Percentiles rank a stretch among this genome's conserved stretches.
Evolutionary conservation across 768 basidiomycete species (phyloP).

Genomic region (Hebeloma cylindrosporum): DNA sequence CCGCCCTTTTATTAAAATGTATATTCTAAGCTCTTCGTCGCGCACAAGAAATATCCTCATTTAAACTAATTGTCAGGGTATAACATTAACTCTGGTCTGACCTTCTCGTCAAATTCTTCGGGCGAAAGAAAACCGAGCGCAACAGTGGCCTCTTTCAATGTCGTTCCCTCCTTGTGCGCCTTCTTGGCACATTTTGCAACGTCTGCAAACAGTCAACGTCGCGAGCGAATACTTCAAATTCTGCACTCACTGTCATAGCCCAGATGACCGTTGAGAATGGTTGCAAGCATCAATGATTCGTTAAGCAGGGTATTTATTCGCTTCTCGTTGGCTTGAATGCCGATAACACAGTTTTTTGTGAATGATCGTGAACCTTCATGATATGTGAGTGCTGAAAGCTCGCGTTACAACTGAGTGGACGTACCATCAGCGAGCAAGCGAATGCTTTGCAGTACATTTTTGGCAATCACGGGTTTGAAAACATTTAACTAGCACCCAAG

Average conservation of each 20-base stretch:
- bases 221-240: constrained; percentile 10
- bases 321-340: constrained; percentile 95
- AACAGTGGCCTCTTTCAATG: constrained; percentile 93
- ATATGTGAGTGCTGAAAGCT: constrained; percentile 16
- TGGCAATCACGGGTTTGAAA: constrained; percentile 98
- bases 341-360: constrained; percentile 95
- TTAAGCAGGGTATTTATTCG: constrained; percentile 86
- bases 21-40: constrained; percentile 5
- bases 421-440: constrained; percentile 88
- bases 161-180: constrained; percentile 98
- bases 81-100: constrained; percentile 89
- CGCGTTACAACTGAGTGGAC: constrained; percentile 18
- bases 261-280: constrained; percentile 92
- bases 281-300: constrained; percentile 97
- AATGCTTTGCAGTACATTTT: constrained; percentile 96
- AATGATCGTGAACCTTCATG: constrained; percentile 80
- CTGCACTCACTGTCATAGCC: constrained; percentile 89
- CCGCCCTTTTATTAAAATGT: constrained; percentile 2
- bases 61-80: constrained; percentile 49
- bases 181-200: constrained; percentile 99
- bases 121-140: constrained; percentile 79
- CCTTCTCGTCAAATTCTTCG: constrained; percentile 94
- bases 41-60: no score
- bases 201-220: constrained; percentile 49
- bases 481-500: constrained; percentile 75